Evolutionary conservation across 805 yeast genomes (phyloP), one percentile per base, ranked within the genome.

Genomic region (Sugiyamaella boreocaroliniensis): DNA sequence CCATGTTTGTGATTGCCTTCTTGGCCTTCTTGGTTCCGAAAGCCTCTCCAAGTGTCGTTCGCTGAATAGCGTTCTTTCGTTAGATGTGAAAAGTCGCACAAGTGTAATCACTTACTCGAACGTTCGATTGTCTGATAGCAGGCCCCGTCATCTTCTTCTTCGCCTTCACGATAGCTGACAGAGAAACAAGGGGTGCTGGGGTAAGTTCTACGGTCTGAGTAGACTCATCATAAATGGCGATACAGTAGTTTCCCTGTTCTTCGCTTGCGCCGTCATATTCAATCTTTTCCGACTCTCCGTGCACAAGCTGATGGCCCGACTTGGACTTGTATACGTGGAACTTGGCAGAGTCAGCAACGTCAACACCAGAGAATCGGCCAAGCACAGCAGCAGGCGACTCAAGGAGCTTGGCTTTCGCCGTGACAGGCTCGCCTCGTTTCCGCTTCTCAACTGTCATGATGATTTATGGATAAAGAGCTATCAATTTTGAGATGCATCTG

Each of bases 1-100:
- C 93, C 62, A 82, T 70, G 66, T 85, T 92, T 49, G 79, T 73
- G 63, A 93, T 86, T 37, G 95, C 95, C 61, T 88, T 85, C 73
- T 89, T 92, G 57, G 97, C 97, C 73, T 83, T 90, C 73, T 87
- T 90, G 53, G 99, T 92, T 77, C 99, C 99, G 62, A 93, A 93
- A 2, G 93, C 95, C 70, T 89, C 92, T 64, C 99, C 99, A 64
- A 93, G 77, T 1, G 88, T 85, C 52, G 80, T 86, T 67, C 97
- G 80, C 70, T 87, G 88, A 15, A 75, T 72, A 54, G 77, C 72
- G 61, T 76, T 70, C 45, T 42, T 40, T 14, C 4, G 37, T 32
- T 32, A 43, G 46, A 18, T 18, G 26, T 22, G 26, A 37, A 37
- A 37, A 3, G 6, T 4, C 22, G 22, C 16, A 12, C 22, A 53